These are phyloP conservation scores for Cavenderia fasciculata DNA, from an alignment of 78 protist genomes.

Conservation along the genomic window DNA sequence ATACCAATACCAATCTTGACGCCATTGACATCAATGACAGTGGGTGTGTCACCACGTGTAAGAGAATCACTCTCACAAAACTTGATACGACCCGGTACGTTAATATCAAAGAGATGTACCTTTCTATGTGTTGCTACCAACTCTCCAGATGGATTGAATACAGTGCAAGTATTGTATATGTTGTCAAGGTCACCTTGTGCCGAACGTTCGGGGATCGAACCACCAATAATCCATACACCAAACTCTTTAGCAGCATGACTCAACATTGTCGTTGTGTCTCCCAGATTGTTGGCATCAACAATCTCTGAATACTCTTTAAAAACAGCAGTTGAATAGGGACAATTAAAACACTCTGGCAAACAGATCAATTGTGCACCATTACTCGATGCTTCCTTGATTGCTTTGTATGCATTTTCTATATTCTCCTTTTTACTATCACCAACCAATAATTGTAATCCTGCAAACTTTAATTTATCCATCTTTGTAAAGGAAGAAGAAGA, in stretches of 20 bases:
- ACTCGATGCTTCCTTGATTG: constrained; percentile 85
- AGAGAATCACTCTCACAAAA: constrained; percentile 90
- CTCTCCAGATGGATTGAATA: constrained; percentile 86
- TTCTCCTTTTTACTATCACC: constrained; percentile 83
- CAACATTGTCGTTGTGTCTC: constrained; percentile 44
- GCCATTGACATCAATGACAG: constrained; percentile 79
- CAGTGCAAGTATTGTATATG: constrained; percentile 90
- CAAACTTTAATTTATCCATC: constrained; percentile 88
- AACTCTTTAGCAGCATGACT: constrained; percentile 54
- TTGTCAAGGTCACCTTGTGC: constrained; percentile 42
- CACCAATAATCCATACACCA: constrained; percentile 87
- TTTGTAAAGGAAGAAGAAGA: too few relatives aligned
- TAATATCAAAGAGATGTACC: constrained; percentile 96
- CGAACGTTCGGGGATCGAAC: constrained; percentile 91
- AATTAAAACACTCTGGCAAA: constrained; percentile 95
- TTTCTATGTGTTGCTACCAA: constrained; percentile 90
- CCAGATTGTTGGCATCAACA: constrained; percentile 56
- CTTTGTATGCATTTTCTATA: constrained; percentile 80
- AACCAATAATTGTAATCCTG: constrained; percentile 86
- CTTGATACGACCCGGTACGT: constrained; percentile 91
- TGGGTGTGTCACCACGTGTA: constrained; percentile 81
- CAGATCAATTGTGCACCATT: constrained; percentile 91
- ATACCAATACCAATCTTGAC: constrained; percentile 94
- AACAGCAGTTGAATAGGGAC: constrained; percentile 89
- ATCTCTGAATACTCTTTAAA: constrained; percentile 93